Conservation (phyloP, 441 rosid genomes). For the Gossypium davidsonii region DNA sequence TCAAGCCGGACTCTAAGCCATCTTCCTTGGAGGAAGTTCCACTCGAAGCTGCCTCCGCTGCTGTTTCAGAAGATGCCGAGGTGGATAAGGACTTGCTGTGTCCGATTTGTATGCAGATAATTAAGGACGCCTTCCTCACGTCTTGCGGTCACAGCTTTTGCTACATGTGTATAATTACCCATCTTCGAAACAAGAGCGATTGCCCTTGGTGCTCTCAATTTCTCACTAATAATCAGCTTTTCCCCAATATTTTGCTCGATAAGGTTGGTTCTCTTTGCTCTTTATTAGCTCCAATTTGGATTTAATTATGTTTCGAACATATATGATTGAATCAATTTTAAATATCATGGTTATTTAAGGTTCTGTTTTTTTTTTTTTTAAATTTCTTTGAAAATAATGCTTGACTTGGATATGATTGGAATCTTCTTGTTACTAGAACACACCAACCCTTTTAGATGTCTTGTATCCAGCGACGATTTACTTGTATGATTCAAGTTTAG, state of each 20-base stretch:
- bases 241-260: constrained; percentile 82
- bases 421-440: background rate
- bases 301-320: background rate
- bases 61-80: constrained; percentile 31
- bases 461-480: background rate
- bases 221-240: constrained; percentile 74
- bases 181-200: constrained; percentile 83
- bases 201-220: constrained; percentile 89
- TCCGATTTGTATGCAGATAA: constrained; percentile 97
- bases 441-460: background rate
- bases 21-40: constrained; percentile 27
- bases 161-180: constrained; percentile 92
- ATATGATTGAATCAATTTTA: background rate
- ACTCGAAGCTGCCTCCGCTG: constrained; percentile 22
- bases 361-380: background rate
- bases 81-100: constrained; percentile 77
- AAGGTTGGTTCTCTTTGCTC: constrained; percentile 46
- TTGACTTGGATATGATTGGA: constrained; percentile 4
- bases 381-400: background rate
- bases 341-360: background rate
- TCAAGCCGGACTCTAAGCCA: constrained; percentile 45
- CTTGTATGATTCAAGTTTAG: background rate
- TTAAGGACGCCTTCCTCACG: constrained; percentile 89
- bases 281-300: background rate
- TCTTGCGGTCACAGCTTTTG: constrained; percentile 95